Conservation (phyloP, 1,284 basidiomycete genomes). For the Ganoderma sp. region DNA sequence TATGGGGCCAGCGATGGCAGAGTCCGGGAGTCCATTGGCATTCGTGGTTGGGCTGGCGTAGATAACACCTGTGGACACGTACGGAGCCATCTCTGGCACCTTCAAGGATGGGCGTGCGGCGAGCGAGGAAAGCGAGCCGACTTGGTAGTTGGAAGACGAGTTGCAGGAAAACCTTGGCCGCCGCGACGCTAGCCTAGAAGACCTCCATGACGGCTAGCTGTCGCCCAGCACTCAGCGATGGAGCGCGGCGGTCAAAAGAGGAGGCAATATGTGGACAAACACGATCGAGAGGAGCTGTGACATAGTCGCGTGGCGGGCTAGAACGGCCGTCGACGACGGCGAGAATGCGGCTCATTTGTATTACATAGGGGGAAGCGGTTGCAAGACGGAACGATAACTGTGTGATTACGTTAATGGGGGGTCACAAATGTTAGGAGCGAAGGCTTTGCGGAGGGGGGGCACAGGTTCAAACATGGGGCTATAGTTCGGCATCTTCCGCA, state of each 20-base stretch:
- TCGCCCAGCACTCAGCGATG: neutral
- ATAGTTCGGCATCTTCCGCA: conserved; percentile 8
- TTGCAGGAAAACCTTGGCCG: neutral
- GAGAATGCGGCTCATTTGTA: neutral
- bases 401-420: neutral
- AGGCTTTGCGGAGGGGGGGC: neutral
- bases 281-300: neutral
- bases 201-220: neutral
- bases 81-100: neutral
- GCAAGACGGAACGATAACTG: neutral
- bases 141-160: neutral
- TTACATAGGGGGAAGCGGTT: neutral
- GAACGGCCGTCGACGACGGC: too few relatives aligned
- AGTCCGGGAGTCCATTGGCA: conserved; percentile 21
- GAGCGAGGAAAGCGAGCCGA: neutral
- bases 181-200: neutral
- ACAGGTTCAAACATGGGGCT: neutral
- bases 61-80: neutral
- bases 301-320: too few relatives aligned
- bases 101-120: neutral
- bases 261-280: neutral
- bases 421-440: neutral
- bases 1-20: conserved; percentile 29
- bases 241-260: too few relatives aligned
- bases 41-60: conserved; percentile 1